phyloP scores from a whole-genome alignment of 257 asterid genomes.

The Ophiorrhiza pumila region DNA sequence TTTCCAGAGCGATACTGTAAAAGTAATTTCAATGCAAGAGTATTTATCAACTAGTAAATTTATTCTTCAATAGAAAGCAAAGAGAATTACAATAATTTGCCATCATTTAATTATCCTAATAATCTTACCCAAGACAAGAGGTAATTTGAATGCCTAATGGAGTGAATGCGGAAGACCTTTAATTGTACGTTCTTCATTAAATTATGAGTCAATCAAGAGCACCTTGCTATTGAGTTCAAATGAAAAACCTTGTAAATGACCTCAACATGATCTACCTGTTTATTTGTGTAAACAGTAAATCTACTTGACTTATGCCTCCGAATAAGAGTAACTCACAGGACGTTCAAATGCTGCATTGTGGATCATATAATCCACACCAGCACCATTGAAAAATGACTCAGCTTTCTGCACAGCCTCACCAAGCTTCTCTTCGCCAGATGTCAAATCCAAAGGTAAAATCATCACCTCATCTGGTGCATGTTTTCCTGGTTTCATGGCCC shows the following conservation, averaged over 20 bases:
- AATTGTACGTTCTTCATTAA: neutral
- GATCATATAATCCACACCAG: slow-evolving; percentile 93
- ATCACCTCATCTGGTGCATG: slow-evolving; percentile 74
- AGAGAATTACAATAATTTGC: neutral
- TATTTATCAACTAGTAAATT: neutral
- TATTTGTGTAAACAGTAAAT: slow-evolving; percentile 1
- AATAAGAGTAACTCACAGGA: slow-evolving; percentile 56
- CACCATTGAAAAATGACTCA: slow-evolving; percentile 68
- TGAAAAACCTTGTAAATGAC: neutral
- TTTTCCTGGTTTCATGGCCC: slow-evolving; percentile 55
- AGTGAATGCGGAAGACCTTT: neutral
- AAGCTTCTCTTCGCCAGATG: slow-evolving; percentile 67
- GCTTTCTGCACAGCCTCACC: slow-evolving; percentile 69
- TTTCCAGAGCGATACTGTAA: neutral
- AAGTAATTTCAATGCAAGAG: neutral
- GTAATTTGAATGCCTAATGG: neutral
- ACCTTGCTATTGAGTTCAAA: neutral
- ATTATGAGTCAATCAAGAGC: neutral
- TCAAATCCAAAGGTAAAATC: slow-evolving; percentile 84
- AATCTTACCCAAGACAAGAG: neutral
- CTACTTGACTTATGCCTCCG: neutral
- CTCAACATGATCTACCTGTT: neutral
- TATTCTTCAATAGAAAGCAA: neutral
- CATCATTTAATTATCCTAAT: neutral
- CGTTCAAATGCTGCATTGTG: slow-evolving; percentile 99